These are phyloP conservation scores for Aspergillus neotritici DNA, from an alignment of 2,329 filamentous ascomycete genomes.

Conservation along the genomic window DNA sequence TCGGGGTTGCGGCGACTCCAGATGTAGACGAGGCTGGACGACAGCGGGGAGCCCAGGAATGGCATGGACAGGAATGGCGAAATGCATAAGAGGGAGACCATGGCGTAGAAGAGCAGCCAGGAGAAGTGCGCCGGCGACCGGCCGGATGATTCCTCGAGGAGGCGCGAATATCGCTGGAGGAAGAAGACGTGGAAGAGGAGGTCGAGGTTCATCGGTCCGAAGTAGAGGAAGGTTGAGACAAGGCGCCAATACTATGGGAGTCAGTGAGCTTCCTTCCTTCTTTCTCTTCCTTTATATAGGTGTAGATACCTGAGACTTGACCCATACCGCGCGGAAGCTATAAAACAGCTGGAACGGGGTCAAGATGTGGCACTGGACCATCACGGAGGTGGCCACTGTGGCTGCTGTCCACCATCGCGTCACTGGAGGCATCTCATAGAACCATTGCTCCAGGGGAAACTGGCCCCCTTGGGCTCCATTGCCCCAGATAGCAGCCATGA, in stretches of 20 bases:
- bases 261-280: constrained; percentile 10
- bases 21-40: constrained; percentile 92
- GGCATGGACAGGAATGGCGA: constrained; percentile 86
- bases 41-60: constrained; percentile 89
- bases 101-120: constrained; percentile 86
- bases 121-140: constrained; percentile 89
- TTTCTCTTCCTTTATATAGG: not conserved
- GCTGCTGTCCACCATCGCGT: constrained; percentile 96
- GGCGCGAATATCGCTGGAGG: constrained; percentile 88
- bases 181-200: constrained; percentile 98
- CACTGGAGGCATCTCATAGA: constrained; percentile 96
- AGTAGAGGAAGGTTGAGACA: constrained; percentile 95
- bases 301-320: constrained; percentile 78
- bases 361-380: constrained; percentile 89
- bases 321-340: constrained; percentile 85
- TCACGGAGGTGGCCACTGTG: constrained; percentile 75
- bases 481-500: constrained; percentile 42
- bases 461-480: constrained; percentile 47
- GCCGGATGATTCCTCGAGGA: constrained; percentile 91
- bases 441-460: constrained; percentile 92
- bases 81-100: constrained; percentile 68
- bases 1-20: constrained; percentile 95
- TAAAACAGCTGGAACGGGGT: constrained; percentile 96
- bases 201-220: constrained; percentile 88
- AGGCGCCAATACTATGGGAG: constrained; percentile 80